These are phyloP conservation scores for Fusarium phyllophilum DNA, from an alignment of 2,329 filamentous ascomycete species.

Conservation along the genomic window DNA sequence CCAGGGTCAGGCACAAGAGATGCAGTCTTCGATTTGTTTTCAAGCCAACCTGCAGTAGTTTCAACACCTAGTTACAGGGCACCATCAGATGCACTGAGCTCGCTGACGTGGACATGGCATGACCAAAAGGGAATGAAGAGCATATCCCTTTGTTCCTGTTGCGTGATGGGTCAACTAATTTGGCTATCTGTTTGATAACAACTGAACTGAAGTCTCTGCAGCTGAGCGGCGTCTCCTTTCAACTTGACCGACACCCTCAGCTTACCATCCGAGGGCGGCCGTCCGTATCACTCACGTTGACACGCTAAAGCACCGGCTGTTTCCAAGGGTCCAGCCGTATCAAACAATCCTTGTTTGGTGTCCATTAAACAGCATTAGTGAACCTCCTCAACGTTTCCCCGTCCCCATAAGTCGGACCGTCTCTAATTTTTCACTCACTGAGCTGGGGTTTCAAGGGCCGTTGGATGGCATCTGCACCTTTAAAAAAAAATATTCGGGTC, in stretches of 20 bases:
- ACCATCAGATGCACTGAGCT: neutral
- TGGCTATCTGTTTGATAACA: neutral
- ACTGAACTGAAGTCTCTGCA: constrained; percentile 15
- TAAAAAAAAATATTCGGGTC: neutral
- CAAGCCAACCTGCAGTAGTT: constrained; percentile 6
- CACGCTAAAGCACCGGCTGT: neutral
- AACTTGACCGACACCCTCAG: constrained; percentile 17
- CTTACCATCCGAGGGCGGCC: constrained; percentile 7
- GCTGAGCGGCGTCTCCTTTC: neutral
- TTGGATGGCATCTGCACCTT: constrained; percentile 15
- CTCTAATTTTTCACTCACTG: constrained; percentile 7
- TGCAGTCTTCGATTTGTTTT: constrained; percentile 9
- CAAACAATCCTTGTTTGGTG: constrained; percentile 13
- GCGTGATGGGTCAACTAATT: neutral
- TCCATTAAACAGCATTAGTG: constrained; percentile 16
- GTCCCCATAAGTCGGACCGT: constrained; percentile 23
- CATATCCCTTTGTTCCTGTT: neutral
- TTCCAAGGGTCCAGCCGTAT: constrained; percentile 1
- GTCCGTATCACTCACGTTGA: neutral
- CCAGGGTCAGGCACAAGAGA: constrained; percentile 7
- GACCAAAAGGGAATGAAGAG: neutral
- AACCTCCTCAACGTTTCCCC: constrained; percentile 3
- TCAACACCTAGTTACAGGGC: constrained; percentile 7
- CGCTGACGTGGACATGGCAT: constrained; percentile 40
- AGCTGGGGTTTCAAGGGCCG: constrained; percentile 22